phyloP scores from a whole-genome alignment of 2,329 filamentous ascomycete genomes.

The Xylariaceae sp. region DNA sequence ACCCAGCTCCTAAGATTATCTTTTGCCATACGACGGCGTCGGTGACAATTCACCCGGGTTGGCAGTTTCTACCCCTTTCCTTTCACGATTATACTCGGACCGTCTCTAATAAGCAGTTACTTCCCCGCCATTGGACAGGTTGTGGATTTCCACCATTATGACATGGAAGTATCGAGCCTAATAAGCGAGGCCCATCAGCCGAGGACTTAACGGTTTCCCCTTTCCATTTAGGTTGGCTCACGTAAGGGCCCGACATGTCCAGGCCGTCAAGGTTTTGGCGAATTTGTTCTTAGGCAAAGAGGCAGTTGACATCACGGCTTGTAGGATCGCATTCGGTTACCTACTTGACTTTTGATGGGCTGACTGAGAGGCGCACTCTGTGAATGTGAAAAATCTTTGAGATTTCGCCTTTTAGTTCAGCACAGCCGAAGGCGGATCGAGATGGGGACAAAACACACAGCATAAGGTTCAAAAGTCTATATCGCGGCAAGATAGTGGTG shows the following conservation, averaged over 20 bases:
- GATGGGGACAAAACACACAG: background rate
- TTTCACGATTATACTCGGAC: background rate
- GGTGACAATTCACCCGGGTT: background rate
- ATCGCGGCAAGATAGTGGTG: too few relatives aligned
- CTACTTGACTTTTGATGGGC: background rate
- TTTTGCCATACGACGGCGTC: background rate
- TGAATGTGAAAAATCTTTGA: background rate
- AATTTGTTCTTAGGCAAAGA: too few relatives aligned
- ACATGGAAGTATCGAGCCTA: background rate
- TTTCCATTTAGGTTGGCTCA: background rate
- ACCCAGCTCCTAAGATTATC: background rate
- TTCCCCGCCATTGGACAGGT: background rate
- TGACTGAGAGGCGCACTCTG: background rate
- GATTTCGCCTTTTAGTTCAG: background rate
- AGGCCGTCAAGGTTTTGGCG: background rate
- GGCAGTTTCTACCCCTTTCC: background rate
- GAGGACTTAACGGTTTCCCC: background rate
- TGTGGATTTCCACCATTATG: background rate
- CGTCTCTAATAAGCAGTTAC: background rate
- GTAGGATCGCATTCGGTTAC: background rate
- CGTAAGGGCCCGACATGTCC: background rate
- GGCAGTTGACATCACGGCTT: background rate
- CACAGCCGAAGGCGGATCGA: background rate
- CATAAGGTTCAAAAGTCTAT: background rate
- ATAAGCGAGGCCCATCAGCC: too few relatives aligned